phyloP scores from a whole-genome alignment of 176 grass and related monocot species.

The Oryza rufipogon region DNA sequence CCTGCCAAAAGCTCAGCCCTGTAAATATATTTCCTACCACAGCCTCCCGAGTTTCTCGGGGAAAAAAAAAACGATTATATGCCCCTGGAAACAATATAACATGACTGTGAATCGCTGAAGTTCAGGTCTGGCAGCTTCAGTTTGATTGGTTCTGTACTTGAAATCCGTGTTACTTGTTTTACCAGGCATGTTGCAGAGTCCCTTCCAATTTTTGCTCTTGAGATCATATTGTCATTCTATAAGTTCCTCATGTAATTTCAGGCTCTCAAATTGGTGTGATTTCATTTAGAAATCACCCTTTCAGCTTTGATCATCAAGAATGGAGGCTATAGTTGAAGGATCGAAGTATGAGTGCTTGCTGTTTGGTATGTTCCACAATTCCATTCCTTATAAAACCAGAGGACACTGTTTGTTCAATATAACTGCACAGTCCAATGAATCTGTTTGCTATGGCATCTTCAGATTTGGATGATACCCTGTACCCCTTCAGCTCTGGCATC shows the following conservation, averaged over 20 bases:
- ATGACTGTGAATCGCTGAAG: neutral
- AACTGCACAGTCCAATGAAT: neutral
- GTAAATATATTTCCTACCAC: neutral
- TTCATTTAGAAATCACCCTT: neutral
- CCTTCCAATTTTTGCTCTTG: neutral
- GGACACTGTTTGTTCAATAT: neutral
- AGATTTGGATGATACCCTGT: conserved; percentile 86
- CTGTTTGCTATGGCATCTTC: conserved; percentile 26
- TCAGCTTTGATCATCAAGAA: conserved; percentile 29
- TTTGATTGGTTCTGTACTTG: neutral
- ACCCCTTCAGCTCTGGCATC: conserved; percentile 61
- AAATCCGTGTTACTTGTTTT: neutral
- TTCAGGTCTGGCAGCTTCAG: neutral
- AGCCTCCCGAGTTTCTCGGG: neutral
- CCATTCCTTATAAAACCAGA: neutral
- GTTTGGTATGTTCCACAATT: conserved; percentile 50
- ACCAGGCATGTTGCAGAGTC: neutral
- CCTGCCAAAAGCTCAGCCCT: neutral
- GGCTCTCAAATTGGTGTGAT: neutral
- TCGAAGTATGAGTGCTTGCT: conserved; percentile 72
- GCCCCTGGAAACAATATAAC: conserved; percentile 2
- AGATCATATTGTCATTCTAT: neutral
- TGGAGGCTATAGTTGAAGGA: conserved; percentile 48
- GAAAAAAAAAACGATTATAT: neutral
- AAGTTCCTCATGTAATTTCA: neutral